A percentile compares a stretch with the other conserved stretches of the same genome.
Evolutionary conservation across 805 yeast species (phyloP).

Genomic region (Clavispora vitiphila): DNA sequence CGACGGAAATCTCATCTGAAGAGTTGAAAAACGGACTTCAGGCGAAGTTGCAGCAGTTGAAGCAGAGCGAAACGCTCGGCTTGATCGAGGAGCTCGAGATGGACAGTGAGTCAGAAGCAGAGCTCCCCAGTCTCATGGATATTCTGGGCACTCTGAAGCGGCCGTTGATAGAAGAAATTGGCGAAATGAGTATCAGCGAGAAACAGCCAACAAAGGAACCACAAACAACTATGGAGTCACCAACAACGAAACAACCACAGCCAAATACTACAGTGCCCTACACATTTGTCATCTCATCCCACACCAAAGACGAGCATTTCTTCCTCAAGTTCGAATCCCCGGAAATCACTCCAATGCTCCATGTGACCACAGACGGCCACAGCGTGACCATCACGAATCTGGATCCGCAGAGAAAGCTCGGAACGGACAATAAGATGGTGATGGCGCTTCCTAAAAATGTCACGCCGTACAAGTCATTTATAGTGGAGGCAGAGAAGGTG

Average conservation of each 20-base stretch:
- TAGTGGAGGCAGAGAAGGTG: constrained; percentile 6
- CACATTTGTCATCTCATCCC: constrained; percentile 5
- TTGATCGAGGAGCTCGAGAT: constrained; percentile 36
- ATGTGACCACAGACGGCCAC: constrained; percentile 6
- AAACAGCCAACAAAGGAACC: too few relatives aligned
- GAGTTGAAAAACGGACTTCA: constrained; percentile 41
- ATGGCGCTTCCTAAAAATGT: constrained; percentile 7
- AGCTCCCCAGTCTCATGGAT: constrained; percentile 28
- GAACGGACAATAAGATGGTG: constrained; percentile 3
- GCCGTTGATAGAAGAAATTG: constrained; percentile 55
- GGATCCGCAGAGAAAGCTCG: constrained; percentile 9
- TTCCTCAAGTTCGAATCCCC: constrained; percentile 14
- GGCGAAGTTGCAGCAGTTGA: constrained; percentile 27
- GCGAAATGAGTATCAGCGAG: constrained; percentile 19
- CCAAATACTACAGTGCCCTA: constrained; percentile 1
- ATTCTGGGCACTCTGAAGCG: constrained; percentile 20
- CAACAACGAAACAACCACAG: too few relatives aligned
- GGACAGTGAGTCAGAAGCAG: constrained; percentile 12
- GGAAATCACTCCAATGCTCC: constrained; percentile 12
- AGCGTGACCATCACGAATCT: constrained; percentile 8
- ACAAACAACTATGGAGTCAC: too few relatives aligned
- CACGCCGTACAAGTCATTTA: constrained; percentile 7
- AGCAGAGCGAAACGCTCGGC: constrained; percentile 39
- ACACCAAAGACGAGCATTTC: constrained; percentile 1
- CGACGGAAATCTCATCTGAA: constrained; percentile 38